Evolutionary conservation across 2,329 filamentous ascomycete species (phyloP), one percentile per base, ranked within the genome.

Genomic region (Colletotrichum lupini): DNA sequence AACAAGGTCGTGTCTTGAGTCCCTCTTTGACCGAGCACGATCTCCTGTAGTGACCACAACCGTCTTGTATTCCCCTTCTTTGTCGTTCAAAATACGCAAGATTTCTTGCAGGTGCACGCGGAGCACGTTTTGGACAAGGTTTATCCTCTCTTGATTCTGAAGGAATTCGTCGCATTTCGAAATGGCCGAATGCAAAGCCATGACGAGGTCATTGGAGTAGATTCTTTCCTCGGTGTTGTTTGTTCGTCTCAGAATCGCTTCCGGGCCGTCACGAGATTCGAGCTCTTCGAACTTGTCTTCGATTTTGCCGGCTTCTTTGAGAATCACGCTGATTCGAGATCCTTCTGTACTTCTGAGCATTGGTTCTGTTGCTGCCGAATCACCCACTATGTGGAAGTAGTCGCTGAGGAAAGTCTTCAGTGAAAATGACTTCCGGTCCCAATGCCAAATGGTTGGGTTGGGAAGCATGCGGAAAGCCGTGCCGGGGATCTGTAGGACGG

Each of bases 31-130:
- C 5, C 42, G 42, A 8, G 2, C 52, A 14, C 26, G n/a, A 3
- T 52, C 59, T 3, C 35, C n/a, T 8, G 59, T 42, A 12, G 30
- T 37, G 2, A 35, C 19, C 8, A 55, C 63, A 12, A 19, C 28
- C 0, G 59, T 24, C 19, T 64, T 75, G 9, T 68, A 65, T 8
- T 75, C 72, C 1, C 60, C 67, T 9, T 42, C 59, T 35, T 59
- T 37, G 22, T 81, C 77, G 70, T 88, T 89, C 49, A 89, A 82
- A 28, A 87, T 81, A 11, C 79, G 79, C 2, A 89, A 74, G 0
- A 88, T 81, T 67, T 85, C 84, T 74, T 89, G 87, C 52, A 89
- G 79, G 68, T 89, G 87, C 46, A 84, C 83, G 9, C 87, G 83
- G 14, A 89, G 74, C 3, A 89, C 86, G 55, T 85, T 80, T 24